These are phyloP conservation scores for Mantamonas sphyraenae DNA, from an alignment of 78 protist genomes.

Conservation along the genomic window DNA sequence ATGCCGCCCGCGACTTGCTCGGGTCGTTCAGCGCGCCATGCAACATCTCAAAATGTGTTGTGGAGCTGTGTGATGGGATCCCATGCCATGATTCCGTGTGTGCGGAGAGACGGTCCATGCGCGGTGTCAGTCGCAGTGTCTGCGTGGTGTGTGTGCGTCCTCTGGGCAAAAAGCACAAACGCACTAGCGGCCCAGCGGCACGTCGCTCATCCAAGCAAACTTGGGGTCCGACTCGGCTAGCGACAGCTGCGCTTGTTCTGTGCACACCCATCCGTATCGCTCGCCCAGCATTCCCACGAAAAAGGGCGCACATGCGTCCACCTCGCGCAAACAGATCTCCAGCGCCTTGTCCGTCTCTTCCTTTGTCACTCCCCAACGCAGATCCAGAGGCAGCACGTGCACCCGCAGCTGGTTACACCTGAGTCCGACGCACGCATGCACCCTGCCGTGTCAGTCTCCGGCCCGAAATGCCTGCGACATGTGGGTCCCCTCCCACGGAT, in stretches of 20 bases:
- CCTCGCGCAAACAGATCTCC: slow-evolving; percentile 51
- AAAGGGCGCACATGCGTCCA: slow-evolving; percentile 67
- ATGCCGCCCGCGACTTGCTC: neutral
- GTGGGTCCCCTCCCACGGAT: too few species aligned
- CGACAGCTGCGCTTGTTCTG: neutral
- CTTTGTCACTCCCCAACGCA: slow-evolving; percentile 20
- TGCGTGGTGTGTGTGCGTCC: too few species aligned
- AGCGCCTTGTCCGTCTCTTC: slow-evolving; percentile 8
- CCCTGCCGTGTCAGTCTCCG: too few species aligned
- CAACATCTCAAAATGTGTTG: slow-evolving; percentile 4
- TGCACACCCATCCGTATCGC: slow-evolving; percentile 35
- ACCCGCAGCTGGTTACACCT: too few species aligned
- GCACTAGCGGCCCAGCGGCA: too few species aligned
- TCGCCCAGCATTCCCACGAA: slow-evolving; percentile 61
- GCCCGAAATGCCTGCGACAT: too few species aligned
- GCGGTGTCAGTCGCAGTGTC: too few species aligned
- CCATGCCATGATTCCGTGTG: too few species aligned
- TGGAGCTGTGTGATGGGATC: neutral
- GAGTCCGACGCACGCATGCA: too few species aligned
- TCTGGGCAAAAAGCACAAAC: too few species aligned
- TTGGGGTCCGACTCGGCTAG: slow-evolving; percentile 2
- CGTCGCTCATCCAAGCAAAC: neutral
- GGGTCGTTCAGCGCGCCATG: slow-evolving; percentile 5
- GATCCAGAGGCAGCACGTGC: slow-evolving; percentile 1
- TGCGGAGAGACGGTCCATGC: too few species aligned